These are phyloP conservation scores for Neurospora pannonica DNA, from an alignment of 495 filamentous ascomycete genomes.

Conservation along the genomic window DNA sequence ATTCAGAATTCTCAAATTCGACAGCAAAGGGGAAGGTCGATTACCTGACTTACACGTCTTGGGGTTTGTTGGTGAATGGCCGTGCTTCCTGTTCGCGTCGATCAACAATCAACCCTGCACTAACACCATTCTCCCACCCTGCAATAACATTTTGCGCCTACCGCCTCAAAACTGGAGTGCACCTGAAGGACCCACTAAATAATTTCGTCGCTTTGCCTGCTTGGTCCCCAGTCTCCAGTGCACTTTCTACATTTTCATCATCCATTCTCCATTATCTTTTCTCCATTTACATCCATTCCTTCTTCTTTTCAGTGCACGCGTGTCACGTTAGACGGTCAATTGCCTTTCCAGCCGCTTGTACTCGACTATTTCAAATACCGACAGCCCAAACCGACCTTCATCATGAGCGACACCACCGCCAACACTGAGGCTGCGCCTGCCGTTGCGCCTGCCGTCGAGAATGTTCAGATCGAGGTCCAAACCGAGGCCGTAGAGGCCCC, in stretches of 20 bases:
- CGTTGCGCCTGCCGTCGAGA: slow-evolving; percentile 7
- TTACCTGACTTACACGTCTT: neutral
- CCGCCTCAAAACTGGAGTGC: neutral
- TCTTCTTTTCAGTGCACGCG: neutral
- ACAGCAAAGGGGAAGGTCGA: neutral
- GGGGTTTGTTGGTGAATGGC: neutral
- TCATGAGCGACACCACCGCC: slow-evolving; percentile 21
- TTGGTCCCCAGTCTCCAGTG: neutral
- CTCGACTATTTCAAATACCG: neutral
- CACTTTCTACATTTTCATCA: neutral
- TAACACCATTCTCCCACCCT: neutral
- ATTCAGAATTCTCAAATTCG: neutral
- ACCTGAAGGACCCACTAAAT: neutral
- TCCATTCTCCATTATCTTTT: neutral
- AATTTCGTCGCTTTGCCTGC: neutral
- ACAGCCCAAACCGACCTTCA: slow-evolving; percentile 2
- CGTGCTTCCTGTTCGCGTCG: neutral
- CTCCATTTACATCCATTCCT: neutral
- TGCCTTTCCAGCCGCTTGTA: neutral
- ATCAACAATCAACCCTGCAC: neutral
- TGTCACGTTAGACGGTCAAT: neutral
- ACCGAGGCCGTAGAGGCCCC: neutral
- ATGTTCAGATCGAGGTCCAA: neutral
- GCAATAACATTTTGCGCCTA: neutral
- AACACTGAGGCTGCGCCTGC: slow-evolving; percentile 8